Conservation (phyloP, 2,329 filamentous ascomycete species). For the Paecilomyces fulvus region DNA sequence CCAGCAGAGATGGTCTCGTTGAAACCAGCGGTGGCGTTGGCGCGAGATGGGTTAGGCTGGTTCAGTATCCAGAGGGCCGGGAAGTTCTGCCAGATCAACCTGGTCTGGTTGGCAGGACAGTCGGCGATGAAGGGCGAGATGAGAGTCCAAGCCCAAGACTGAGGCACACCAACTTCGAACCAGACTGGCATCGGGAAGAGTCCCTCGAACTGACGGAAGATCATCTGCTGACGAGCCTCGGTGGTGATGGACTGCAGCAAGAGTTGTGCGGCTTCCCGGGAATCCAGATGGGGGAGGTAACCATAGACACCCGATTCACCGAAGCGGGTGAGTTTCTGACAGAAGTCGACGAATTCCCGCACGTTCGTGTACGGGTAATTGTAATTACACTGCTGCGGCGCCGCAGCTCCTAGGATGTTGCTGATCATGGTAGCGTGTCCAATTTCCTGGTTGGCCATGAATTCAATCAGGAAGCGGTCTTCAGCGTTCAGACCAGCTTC, state of each 20-base stretch:
- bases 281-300: constrained; percentile 69
- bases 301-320: constrained; percentile 75
- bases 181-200: constrained; percentile 75
- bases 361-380: constrained; percentile 71
- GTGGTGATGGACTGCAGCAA: constrained; percentile 68
- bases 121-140: constrained; percentile 72
- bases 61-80: constrained; percentile 63
- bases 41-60: constrained; percentile 64
- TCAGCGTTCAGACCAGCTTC: constrained; percentile 59
- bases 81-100: constrained; percentile 78
- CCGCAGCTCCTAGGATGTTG: constrained; percentile 65
- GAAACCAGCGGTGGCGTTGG: constrained; percentile 52
- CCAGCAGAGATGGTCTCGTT: constrained; percentile 51
- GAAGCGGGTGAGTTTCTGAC: constrained; percentile 74
- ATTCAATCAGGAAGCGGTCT: constrained; percentile 62
- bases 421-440: constrained; percentile 69
- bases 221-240: constrained; percentile 74
- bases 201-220: constrained; percentile 74
- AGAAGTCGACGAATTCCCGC: constrained; percentile 72
- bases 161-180: constrained; percentile 71
- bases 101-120: constrained; percentile 64
- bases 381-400: constrained; percentile 69
- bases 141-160: constrained; percentile 77
- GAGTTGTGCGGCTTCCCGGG: constrained; percentile 63
- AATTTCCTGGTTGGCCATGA: constrained; percentile 69